Conservation (phyloP, 2,329 filamentous ascomycete species). For the Penicillium sp. region DNA sequence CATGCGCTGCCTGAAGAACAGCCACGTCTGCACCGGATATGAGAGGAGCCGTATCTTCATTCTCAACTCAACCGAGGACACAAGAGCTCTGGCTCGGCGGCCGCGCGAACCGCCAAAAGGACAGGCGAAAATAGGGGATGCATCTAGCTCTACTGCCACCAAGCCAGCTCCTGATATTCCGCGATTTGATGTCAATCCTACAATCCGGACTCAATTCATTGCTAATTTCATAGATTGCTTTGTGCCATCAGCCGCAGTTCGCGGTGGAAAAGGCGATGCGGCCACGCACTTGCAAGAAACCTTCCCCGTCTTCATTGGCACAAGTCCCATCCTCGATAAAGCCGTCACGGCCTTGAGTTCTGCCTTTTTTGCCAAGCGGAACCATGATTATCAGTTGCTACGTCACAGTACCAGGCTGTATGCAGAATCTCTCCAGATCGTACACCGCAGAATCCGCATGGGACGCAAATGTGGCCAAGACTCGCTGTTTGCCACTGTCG, state of each 20-base stretch:
- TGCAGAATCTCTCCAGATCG: slow-evolving; percentile 16
- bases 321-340: slow-evolving; percentile 17
- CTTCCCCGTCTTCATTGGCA: slow-evolving; percentile 12
- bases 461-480: slow-evolving; percentile 17
- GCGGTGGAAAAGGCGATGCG: slow-evolving; percentile 2
- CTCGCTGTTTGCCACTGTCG: slow-evolving; percentile 19
- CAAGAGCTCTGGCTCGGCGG: slow-evolving; percentile 6
- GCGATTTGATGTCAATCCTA: slow-evolving; percentile 13
- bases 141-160: not conserved
- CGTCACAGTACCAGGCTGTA: slow-evolving; percentile 20
- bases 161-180: slow-evolving; percentile 7
- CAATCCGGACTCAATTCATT: slow-evolving; percentile 15
- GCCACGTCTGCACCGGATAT: slow-evolving; percentile 23
- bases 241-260: slow-evolving; percentile 1
- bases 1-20: slow-evolving; percentile 23
- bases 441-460: slow-evolving; percentile 14
- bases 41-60: slow-evolving; percentile 17
- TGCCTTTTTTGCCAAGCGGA: slow-evolving; percentile 19
- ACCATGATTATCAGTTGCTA: slow-evolving; percentile 16
- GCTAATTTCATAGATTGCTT: slow-evolving; percentile 14
- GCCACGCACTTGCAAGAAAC: slow-evolving; percentile 13
- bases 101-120: slow-evolving; percentile 1
- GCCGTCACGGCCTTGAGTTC: slow-evolving; percentile 15
- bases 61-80: slow-evolving; percentile 9
- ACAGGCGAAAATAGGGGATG: not conserved